phyloP scores from a whole-genome alignment of 2,329 filamentous ascomycete species.

The Xylariaceae sp. region DNA sequence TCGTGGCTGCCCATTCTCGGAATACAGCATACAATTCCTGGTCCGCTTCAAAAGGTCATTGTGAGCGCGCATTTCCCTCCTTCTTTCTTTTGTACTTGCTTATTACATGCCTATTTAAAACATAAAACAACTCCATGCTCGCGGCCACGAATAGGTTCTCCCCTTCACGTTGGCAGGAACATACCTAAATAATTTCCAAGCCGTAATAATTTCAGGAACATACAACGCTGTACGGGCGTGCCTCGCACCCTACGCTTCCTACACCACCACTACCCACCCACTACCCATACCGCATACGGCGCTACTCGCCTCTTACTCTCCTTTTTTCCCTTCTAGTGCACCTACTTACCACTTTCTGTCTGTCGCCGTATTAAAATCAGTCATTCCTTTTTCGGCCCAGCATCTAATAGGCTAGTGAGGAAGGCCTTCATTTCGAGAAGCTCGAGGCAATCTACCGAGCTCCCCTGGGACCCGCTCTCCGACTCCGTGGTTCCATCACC shows the following conservation, averaged over 20 bases:
- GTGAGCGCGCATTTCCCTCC: constrained; percentile 10
- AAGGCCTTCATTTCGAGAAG: constrained; percentile 36
- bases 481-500: constrained; percentile 33
- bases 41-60: constrained; percentile 8
- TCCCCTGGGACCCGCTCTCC: constrained; percentile 34
- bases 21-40: constrained; percentile 7
- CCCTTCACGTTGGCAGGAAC: constrained; percentile 12
- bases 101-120: constrained; percentile 17
- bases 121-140: constrained; percentile 7
- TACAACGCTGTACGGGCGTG: constrained; percentile 4
- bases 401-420: constrained; percentile 35
- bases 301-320: constrained; percentile 23
- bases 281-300: constrained; percentile 11
- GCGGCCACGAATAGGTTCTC: constrained; percentile 11
- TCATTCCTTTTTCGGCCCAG: constrained; percentile 33
- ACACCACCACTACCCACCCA: no score
- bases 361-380: constrained; percentile 27
- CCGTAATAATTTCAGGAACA: constrained; percentile 12
- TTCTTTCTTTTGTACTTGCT: constrained; percentile 14
- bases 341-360: constrained; percentile 18
- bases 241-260: no score
- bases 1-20: constrained; percentile 10
- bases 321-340: constrained; percentile 11
- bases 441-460: constrained; percentile 30
- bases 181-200: constrained; percentile 17